Conservation (phyloP, 1,284 basidiomycete genomes). For the Malassezia globosa region DNA sequence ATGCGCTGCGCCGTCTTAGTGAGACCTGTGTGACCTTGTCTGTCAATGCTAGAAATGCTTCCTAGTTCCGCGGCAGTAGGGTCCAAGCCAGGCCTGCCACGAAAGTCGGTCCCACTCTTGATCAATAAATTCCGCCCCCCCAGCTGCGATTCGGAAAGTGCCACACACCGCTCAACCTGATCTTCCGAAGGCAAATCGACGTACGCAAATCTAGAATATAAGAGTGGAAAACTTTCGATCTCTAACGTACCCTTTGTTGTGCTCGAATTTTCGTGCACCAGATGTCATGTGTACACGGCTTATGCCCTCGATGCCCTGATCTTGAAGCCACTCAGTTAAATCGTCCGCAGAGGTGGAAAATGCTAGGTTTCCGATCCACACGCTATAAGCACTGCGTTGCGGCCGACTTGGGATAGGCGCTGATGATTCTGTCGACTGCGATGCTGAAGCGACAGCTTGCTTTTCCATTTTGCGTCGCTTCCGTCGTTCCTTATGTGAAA, state of each 20-base stretch:
- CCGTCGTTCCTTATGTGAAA: slow-evolving; percentile 41
- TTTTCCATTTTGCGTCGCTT: slow-evolving; percentile 29
- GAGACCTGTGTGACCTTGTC: slow-evolving; percentile 48
- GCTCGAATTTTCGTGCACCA: slow-evolving; percentile 47
- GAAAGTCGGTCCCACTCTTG: slow-evolving; percentile 62
- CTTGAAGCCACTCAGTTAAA: slow-evolving; percentile 33
- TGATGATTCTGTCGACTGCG: neutral
- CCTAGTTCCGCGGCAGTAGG: slow-evolving; percentile 20
- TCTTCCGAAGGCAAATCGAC: slow-evolving; percentile 76
- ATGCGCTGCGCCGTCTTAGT: slow-evolving; percentile 74
- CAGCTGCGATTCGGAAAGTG: slow-evolving; percentile 67
- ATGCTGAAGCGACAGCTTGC: neutral
- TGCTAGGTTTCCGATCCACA: slow-evolving; percentile 44
- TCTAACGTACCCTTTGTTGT: slow-evolving; percentile 52
- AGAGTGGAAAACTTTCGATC: too few relatives aligned
- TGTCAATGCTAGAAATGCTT: neutral
- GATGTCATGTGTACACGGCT: slow-evolving; percentile 53
- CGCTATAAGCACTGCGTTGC: slow-evolving; percentile 56
- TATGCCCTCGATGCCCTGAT: slow-evolving; percentile 45
- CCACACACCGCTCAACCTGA: slow-evolving; percentile 63
- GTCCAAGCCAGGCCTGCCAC: slow-evolving; percentile 45
- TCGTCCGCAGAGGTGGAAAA: slow-evolving; percentile 31
- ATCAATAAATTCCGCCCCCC: slow-evolving; percentile 80
- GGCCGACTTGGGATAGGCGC: neutral
- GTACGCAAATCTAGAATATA: slow-evolving; percentile 69